phyloP scores from a whole-genome alignment of 2,329 filamentous ascomycete species.

The Paramyrothecium sp. region DNA sequence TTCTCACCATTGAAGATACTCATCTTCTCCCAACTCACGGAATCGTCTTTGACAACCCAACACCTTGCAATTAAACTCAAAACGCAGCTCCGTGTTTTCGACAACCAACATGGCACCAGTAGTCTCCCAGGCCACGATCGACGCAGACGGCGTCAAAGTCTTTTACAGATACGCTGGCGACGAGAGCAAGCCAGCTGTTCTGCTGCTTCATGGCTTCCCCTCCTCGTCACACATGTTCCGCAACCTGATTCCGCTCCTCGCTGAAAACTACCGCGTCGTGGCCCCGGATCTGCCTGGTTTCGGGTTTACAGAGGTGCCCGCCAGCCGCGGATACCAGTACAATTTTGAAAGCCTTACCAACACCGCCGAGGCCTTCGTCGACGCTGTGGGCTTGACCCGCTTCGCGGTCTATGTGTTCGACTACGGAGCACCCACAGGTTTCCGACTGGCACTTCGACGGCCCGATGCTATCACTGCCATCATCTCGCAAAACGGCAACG shows the following conservation, averaged over 20 bases:
- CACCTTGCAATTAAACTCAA: too few relatives aligned
- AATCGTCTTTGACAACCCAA: too few relatives aligned
- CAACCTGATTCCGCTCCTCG: constrained; percentile 41
- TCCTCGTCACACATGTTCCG: constrained; percentile 42
- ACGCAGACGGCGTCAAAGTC: constrained; percentile 32
- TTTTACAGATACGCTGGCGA: constrained; percentile 33
- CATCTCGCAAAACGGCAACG: constrained; percentile 60
- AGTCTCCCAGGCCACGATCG: constrained; percentile 6
- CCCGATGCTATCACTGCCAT: constrained; percentile 49
- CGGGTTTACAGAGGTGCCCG: constrained; percentile 52
- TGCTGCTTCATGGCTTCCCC: constrained; percentile 46
- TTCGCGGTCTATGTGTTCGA: constrained; percentile 62
- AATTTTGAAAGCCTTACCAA: constrained; percentile 47
- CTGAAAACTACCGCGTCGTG: constrained; percentile 37
- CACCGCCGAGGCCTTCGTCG: constrained; percentile 47
- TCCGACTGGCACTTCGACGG: constrained; percentile 50
- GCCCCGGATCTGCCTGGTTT: constrained; percentile 61
- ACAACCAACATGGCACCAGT: too few relatives aligned
- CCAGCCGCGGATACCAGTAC: constrained; percentile 46
- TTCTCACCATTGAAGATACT: too few relatives aligned
- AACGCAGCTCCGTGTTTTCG: too few relatives aligned
- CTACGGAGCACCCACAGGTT: constrained; percentile 57
- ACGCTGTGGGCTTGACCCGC: constrained; percentile 40
- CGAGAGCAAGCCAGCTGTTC: constrained; percentile 28
- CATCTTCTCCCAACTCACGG: too few relatives aligned